Percentiles rank a stretch among this genome's conserved stretches.
These are phyloP conservation scores for Nemania sp. DNA, from an alignment of 2,329 filamentous ascomycete species.

Conservation along the genomic window DNA sequence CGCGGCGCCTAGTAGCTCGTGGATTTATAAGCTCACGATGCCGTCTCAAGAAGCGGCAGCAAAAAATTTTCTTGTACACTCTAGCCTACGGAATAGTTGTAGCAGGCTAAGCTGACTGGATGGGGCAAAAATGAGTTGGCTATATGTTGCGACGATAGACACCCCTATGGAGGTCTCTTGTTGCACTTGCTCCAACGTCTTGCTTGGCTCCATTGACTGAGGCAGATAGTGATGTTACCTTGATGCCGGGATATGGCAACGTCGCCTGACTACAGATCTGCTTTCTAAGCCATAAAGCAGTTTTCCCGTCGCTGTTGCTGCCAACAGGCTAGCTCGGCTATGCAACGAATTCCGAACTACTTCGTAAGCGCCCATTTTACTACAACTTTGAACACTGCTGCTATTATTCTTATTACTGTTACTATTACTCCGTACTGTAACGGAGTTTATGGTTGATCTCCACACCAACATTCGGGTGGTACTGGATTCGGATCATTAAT, in stretches of 20 bases:
- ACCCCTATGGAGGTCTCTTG: no score
- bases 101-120: background rate
- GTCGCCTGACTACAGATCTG: slow-evolving; percentile 3
- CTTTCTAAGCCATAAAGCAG: slow-evolving; percentile 13
- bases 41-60: slow-evolving; percentile 12
- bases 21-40: slow-evolving; percentile 23
- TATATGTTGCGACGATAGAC: no score
- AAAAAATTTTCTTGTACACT: slow-evolving; percentile 10
- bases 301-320: background rate
- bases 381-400: background rate
- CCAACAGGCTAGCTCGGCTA: background rate
- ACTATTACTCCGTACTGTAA: background rate
- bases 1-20: no score
- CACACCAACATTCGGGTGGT: background rate
- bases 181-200: no score
- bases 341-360: background rate
- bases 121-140: no score
- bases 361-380: no score
- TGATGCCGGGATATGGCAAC: slow-evolving; percentile 17
- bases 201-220: no score
- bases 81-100: slow-evolving; percentile 1
- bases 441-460: background rate
- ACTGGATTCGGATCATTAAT: background rate
- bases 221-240: slow-evolving; percentile 20
- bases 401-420: background rate